These are phyloP conservation scores for Hypoxylon rickii DNA, from an alignment of 495 filamentous ascomycete species.

Conservation along the genomic window DNA sequence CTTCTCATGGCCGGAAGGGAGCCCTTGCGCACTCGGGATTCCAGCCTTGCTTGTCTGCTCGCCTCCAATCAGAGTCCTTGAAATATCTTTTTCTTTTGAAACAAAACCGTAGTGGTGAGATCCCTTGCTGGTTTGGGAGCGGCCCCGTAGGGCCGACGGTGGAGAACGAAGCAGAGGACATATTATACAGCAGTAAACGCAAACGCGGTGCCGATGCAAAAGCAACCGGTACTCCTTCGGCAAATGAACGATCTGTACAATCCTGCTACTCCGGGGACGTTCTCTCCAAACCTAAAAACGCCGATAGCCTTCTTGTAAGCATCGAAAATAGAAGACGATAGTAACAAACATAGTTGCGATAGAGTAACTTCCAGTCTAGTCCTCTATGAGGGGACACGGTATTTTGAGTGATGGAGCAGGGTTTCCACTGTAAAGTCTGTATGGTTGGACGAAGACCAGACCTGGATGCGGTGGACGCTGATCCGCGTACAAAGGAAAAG, in stretches of 20 bases:
- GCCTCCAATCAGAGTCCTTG: constrained; percentile 16
- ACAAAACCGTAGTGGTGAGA: constrained; percentile 13
- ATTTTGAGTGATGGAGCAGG: constrained; percentile 4
- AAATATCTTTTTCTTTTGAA: constrained; percentile 12
- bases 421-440: not conserved
- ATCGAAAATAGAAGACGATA: constrained; percentile 10
- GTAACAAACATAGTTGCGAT: constrained; percentile 18
- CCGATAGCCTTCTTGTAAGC: constrained; percentile 30
- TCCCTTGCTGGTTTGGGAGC: constrained; percentile 4
- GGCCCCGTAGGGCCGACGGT: constrained; percentile 5
- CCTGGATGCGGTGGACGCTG: constrained; percentile 7
- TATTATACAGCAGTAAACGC: constrained; percentile 35
- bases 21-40: constrained; percentile 25
- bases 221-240: constrained; percentile 18
- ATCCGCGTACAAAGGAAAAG: constrained; percentile 34
- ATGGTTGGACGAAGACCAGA: not conserved
- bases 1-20: constrained; percentile 13
- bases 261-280: constrained; percentile 31
- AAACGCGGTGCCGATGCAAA: constrained; percentile 13
- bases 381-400: not conserved
- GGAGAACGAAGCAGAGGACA: constrained; percentile 19
- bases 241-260: constrained; percentile 13
- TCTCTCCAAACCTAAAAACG: constrained; percentile 39
- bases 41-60: not conserved
- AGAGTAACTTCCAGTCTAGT: constrained; percentile 6